Evolutionary conservation across 192 early-diverging fungal genomes (phyloP).

Genomic region (Coemansia sp.): DNA sequence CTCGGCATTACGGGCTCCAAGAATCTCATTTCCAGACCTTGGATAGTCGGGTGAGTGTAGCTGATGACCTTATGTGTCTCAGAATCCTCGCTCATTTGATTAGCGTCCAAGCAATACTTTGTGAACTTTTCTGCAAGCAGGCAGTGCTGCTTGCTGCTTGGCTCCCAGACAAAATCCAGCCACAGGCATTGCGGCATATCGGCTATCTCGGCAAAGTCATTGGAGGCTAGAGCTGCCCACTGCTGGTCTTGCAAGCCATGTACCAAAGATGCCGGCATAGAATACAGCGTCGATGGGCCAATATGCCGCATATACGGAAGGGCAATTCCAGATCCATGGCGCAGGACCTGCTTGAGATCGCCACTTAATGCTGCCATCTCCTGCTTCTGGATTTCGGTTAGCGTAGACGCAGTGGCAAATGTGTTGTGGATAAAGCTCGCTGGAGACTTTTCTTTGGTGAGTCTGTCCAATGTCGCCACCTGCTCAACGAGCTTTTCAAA

Average conservation of each 20-base stretch:
- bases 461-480: constrained; percentile 31
- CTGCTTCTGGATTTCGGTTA: constrained; percentile 38
- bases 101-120: constrained; percentile 23
- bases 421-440: constrained; percentile 48
- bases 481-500: constrained; percentile 39
- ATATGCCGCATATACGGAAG: constrained; percentile 39
- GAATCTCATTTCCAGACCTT: constrained; percentile 34
- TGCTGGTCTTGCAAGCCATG: constrained; percentile 13
- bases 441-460: constrained; percentile 26
- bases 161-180: constrained; percentile 45
- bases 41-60: constrained; percentile 28
- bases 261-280: constrained; percentile 17
- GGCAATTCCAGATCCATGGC: constrained; percentile 34
- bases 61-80: constrained; percentile 15
- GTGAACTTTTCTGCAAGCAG: constrained; percentile 22
- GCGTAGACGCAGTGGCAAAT: constrained; percentile 34
- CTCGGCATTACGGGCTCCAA: constrained; percentile 12
- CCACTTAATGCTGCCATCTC: constrained; percentile 29
- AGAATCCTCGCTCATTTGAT: constrained; percentile 24
- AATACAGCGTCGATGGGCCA: constrained; percentile 38
- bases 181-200: constrained; percentile 23
- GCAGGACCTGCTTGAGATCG: constrained; percentile 20
- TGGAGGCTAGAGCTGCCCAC: constrained; percentile 15
- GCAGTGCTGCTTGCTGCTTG: constrained; percentile 22
- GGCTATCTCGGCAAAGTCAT: constrained; percentile 8